Percentiles rank a stretch among this genome's conserved stretches.
Conservation (phyloP, 225 moss, liverwort and hornwort species). For the Climacium dendroides region DNA sequence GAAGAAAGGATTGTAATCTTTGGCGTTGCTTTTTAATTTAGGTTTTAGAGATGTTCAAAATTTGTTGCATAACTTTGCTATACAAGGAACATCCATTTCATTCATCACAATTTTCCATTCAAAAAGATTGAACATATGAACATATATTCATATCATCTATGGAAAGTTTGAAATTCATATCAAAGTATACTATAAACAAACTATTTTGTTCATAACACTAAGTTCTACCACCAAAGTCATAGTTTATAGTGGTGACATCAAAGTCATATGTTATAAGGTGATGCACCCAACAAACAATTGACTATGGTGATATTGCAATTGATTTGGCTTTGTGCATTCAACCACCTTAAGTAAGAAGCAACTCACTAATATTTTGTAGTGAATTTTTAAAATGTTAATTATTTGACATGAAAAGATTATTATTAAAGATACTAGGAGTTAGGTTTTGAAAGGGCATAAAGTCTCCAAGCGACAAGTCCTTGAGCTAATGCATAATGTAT, state of each 20-base stretch:
- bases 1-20: not conserved
- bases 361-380: not conserved
- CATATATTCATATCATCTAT: fast-evolving
- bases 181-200: too few relatives aligned
- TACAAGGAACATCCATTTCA: not conserved
- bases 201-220: too few relatives aligned
- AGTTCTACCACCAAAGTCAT: not conserved
- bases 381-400: not conserved
- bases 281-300: not conserved
- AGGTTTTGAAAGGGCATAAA: not conserved
- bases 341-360: fast-evolving
- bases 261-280: too few relatives aligned
- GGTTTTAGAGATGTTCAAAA: not conserved
- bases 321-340: fast-evolving
- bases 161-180: fast-evolving
- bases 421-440: not conserved
- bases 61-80: not conserved
- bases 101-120: not conserved
- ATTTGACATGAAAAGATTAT: not conserved
- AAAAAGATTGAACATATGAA: not conserved
- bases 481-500: not conserved
- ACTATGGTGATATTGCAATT: not conserved
- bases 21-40: too few relatives aligned
- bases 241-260: too few relatives aligned
- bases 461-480: not conserved